Conservation (phyloP, 306 rosid species). For the Medicago arabica region DNA sequence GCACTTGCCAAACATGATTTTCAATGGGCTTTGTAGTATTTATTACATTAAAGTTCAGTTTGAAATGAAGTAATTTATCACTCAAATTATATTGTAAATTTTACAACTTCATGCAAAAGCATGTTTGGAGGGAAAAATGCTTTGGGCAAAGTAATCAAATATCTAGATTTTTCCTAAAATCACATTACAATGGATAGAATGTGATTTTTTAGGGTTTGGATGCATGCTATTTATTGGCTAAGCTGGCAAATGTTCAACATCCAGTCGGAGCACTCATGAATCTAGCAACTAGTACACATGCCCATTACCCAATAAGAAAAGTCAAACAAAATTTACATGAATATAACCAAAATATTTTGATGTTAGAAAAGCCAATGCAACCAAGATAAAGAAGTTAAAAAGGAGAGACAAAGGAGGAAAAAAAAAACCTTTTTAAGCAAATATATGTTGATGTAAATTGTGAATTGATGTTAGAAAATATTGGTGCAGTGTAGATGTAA, state of each 20-base stretch:
- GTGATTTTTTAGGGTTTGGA: neutral
- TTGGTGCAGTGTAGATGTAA: neutral
- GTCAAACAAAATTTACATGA: no score
- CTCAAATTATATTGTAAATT: neutral
- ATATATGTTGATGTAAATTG: neutral
- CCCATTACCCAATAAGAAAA: constrained; percentile 1
- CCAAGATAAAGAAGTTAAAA: neutral
- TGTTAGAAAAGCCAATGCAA: neutral
- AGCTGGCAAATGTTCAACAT: constrained; percentile 6
- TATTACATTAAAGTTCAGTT: neutral
- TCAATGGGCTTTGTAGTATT: neutral
- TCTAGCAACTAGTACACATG: constrained; percentile 7
- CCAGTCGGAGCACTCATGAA: constrained; percentile 9
- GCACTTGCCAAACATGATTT: neutral
- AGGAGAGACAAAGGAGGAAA: neutral
- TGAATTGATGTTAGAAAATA: neutral
- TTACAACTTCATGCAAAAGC: neutral
- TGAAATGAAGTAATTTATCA: neutral
- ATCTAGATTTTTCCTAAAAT: neutral
- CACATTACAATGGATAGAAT: neutral
- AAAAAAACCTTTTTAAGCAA: neutral
- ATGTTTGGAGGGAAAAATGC: neutral
- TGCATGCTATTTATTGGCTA: neutral
- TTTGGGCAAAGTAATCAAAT: neutral
- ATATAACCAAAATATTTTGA: no score